These are phyloP conservation scores for Paspalum vaginatum DNA, from an alignment of 176 grass and related monocot genomes.

Conservation along the genomic window DNA sequence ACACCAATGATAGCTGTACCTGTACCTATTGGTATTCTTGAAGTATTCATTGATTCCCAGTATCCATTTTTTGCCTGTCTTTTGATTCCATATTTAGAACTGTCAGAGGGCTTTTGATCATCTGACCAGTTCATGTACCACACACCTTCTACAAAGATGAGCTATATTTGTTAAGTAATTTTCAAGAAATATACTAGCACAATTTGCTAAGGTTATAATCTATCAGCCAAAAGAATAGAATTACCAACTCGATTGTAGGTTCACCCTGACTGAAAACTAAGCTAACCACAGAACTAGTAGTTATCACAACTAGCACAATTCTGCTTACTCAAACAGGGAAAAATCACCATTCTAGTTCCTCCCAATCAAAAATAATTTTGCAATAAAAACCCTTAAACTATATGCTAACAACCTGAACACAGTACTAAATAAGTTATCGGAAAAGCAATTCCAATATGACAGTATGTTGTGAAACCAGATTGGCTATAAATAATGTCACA, in stretches of 20 bases:
- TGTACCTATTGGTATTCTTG: constrained; percentile 42
- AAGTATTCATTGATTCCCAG: constrained; percentile 33
- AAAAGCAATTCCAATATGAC: background rate
- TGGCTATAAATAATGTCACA: no score
- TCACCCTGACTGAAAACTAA: background rate
- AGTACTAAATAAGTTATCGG: background rate
- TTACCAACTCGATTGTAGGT: background rate
- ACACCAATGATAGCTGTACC: constrained; percentile 33
- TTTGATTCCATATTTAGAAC: constrained; percentile 22
- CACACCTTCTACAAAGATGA: constrained; percentile 42
- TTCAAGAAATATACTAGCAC: background rate
- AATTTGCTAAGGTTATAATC: background rate
- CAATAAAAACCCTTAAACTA: background rate
- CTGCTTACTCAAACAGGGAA: background rate
- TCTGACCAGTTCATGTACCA: constrained; percentile 49
- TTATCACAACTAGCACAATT: background rate
- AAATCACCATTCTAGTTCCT: background rate
- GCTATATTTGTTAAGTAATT: constrained; percentile 26
- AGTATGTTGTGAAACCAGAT: background rate
- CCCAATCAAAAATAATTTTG: background rate
- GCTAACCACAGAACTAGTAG: background rate
- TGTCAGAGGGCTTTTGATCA: background rate
- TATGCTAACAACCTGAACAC: background rate
- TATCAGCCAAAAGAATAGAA: background rate
- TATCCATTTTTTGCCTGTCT: constrained; percentile 46